Evolutionary conservation across 176 grass and related monocot genomes (phyloP).

Genomic region (Calamus simplicifolius): DNA sequence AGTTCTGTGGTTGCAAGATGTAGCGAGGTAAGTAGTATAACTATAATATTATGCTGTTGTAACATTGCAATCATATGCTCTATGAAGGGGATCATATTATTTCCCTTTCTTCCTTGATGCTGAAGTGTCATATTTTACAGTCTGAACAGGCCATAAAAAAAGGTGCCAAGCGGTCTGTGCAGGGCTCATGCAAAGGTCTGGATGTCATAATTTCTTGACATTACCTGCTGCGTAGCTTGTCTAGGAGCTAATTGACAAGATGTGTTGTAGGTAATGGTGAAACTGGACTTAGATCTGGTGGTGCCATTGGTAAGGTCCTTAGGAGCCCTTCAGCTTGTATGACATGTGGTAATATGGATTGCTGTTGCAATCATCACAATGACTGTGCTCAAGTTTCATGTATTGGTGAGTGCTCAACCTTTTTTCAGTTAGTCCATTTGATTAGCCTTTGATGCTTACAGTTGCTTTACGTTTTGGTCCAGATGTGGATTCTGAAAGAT

Average conservation of each 20-base stretch:
- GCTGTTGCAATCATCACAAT: neutral
- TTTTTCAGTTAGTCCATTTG: neutral
- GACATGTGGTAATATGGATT: neutral
- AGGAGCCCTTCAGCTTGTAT: slow-evolving; percentile 4
- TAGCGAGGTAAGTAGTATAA: slow-evolving; percentile 34
- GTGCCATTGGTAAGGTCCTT: neutral
- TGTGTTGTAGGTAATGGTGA: slow-evolving; percentile 9
- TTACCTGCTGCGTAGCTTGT: slow-evolving; percentile 1
- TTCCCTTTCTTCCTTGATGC: slow-evolving; percentile 11
- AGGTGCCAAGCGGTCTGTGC: slow-evolving; percentile 16
- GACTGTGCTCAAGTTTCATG: neutral
- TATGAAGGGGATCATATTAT: neutral
- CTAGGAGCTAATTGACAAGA: slow-evolving; percentile 15
- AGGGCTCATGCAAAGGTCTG: slow-evolving; percentile 50
- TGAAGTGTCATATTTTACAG: slow-evolving; percentile 19
- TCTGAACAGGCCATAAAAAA: slow-evolving; percentile 39
- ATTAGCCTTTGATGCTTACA: neutral
- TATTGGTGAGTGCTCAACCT: neutral
- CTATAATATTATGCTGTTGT: neutral
- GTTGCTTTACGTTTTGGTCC: slow-evolving; percentile 4
- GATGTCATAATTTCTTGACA: slow-evolving; percentile 10
- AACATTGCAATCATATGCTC: neutral
- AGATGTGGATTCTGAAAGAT: slow-evolving; percentile 32
- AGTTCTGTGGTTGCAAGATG: slow-evolving; percentile 29
- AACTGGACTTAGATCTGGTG: neutral